A percentile compares a stretch with the other conserved stretches of the same genome.
phyloP scores from a whole-genome alignment of 352 stramenopile species.

The Phytophthora melonis region DNA sequence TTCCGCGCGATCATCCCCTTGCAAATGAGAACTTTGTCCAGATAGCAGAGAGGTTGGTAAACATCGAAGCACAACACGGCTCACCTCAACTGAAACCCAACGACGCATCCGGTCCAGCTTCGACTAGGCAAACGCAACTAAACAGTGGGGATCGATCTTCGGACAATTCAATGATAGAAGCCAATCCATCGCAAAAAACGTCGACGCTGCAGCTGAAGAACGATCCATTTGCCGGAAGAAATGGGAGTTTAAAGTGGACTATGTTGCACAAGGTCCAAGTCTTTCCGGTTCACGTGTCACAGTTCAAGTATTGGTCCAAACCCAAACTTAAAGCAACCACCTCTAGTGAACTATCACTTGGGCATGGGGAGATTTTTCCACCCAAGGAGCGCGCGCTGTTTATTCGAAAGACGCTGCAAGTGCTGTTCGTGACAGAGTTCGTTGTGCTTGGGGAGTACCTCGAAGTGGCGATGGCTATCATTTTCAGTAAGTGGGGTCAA shows the following conservation, averaged over 20 bases:
- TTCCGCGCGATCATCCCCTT: background rate
- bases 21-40: background rate
- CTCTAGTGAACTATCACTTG: background rate
- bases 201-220: background rate
- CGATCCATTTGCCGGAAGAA: background rate
- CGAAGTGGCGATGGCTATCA: background rate
- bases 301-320: background rate
- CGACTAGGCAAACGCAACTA: background rate
- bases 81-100: background rate
- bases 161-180: background rate
- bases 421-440: background rate
- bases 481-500: background rate
- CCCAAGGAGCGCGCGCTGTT: background rate
- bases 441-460: background rate
- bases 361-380: background rate
- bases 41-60: background rate
- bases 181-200: background rate
- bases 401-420: background rate
- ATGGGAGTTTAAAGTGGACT: background rate
- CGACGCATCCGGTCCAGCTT: background rate
- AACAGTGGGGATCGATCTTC: no score
- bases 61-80: background rate
- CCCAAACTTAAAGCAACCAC: background rate
- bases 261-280: background rate
- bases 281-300: background rate